These are phyloP conservation scores for Mycena filopes DNA, from an alignment of 768 basidiomycete species.

Conservation along the genomic window DNA sequence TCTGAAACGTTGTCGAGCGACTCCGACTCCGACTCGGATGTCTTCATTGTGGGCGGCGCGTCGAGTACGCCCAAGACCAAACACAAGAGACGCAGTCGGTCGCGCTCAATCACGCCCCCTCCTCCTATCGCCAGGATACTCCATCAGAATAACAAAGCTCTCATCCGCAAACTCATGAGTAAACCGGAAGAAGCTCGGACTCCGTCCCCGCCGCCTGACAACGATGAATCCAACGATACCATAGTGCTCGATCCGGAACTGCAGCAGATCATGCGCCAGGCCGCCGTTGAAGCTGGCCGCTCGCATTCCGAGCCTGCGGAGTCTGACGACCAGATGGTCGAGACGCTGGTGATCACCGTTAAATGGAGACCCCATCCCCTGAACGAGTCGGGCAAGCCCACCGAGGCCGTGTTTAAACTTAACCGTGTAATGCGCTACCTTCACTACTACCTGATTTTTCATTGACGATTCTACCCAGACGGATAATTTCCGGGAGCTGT, in stretches of 20 bases:
- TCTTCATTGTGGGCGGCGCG: conserved; percentile 48
- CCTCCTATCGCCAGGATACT: conserved; percentile 60
- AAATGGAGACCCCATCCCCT: conserved; percentile 76
- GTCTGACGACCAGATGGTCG: conserved; percentile 34
- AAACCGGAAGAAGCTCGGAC: conserved; percentile 44
- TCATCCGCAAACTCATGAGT: conserved; percentile 60
- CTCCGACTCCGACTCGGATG: conserved; percentile 42
- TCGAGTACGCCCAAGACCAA: conserved; percentile 46
- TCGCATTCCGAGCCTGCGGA: conserved; percentile 39
- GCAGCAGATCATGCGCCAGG: conserved; percentile 60
- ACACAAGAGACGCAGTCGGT: conserved; percentile 65
- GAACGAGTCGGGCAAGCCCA: conserved; percentile 49
- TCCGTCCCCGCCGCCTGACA: conserved; percentile 58
- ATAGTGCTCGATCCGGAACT: conserved; percentile 72
- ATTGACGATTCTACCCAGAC: conserved; percentile 50
- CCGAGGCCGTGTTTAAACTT: conserved; percentile 64
- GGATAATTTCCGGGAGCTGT: conserved; percentile 71
- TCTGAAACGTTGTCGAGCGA: conserved; percentile 53
- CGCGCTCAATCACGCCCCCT: conserved; percentile 81
- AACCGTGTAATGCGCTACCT: conserved; percentile 58
- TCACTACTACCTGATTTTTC: background rate
- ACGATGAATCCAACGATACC: conserved; percentile 58
- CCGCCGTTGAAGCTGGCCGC: conserved; percentile 40
- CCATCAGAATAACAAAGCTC: background rate
- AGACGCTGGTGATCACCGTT: conserved; percentile 63